A percentile compares a stretch with the other conserved stretches of the same genome.
Conservation (phyloP, 2,329 filamentous ascomycete genomes). For the Emericellopsis cladophorae region DNA sequence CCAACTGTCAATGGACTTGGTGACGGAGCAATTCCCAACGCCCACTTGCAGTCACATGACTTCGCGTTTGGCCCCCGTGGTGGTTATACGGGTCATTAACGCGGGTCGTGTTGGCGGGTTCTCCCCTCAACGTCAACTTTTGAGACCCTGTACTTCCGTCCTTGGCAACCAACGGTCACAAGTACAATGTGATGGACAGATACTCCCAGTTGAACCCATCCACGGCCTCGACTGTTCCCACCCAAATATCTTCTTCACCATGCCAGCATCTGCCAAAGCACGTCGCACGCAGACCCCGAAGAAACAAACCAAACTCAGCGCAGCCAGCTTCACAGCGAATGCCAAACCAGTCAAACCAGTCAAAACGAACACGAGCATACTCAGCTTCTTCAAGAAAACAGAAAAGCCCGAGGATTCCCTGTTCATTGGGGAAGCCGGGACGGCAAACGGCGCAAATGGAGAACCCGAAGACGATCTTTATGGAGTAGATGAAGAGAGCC, state of each 20-base stretch:
- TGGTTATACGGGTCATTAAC: not conserved
- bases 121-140: too few species aligned
- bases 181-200: not conserved
- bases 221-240: not conserved
- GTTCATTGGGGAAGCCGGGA: slow-evolving; percentile 28
- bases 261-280: slow-evolving; percentile 20
- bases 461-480: slow-evolving; percentile 16
- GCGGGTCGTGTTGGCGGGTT: not conserved
- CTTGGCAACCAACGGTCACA: not conserved
- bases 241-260: slow-evolving; percentile 5
- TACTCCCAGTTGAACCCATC: not conserved
- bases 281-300: slow-evolving; percentile 17
- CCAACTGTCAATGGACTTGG: too few species aligned
- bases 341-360: slow-evolving; percentile 18
- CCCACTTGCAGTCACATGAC: too few species aligned
- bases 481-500: slow-evolving; percentile 10
- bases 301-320: slow-evolving; percentile 11
- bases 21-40: too few species aligned
- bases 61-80: too few species aligned
- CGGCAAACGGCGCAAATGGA: slow-evolving; percentile 8
- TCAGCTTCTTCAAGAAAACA: slow-evolving; percentile 64
- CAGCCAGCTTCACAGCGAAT: slow-evolving; percentile 3
- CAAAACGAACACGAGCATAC: slow-evolving; percentile 50
- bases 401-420: slow-evolving; percentile 45
- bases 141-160: not conserved